Conservation (phyloP, 1,284 basidiomycete species). For the Chalciporus sp. region DNA sequence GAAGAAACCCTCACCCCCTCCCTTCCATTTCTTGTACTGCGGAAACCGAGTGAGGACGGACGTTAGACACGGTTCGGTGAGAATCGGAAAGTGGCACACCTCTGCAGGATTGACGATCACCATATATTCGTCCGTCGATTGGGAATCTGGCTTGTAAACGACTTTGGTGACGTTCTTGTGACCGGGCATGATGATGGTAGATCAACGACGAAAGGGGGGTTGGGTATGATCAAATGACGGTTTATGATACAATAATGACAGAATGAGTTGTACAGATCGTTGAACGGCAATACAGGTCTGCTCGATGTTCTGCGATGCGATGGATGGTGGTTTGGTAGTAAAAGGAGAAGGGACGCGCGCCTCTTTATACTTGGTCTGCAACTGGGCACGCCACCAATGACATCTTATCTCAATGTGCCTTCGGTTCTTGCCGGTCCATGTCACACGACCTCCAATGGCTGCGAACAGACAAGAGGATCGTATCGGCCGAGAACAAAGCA, state of each 20-base stretch:
- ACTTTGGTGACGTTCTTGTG: slow-evolving; percentile 59
- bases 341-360: slow-evolving; percentile 2
- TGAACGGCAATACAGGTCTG: slow-evolving; percentile 5
- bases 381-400: slow-evolving; percentile 34
- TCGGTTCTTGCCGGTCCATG: slow-evolving; percentile 18
- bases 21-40: slow-evolving; percentile 79
- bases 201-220: slow-evolving; percentile 8
- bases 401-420: slow-evolving; percentile 27
- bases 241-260: slow-evolving; percentile 12
- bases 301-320: slow-evolving; percentile 16
- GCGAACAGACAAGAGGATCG: background rate
- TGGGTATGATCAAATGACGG: slow-evolving; percentile 14
- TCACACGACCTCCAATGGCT: slow-evolving; percentile 38
- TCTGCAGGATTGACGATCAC: slow-evolving; percentile 67
- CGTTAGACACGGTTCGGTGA: slow-evolving; percentile 17
- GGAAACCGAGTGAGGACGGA: background rate
- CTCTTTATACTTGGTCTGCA: slow-evolving; percentile 36
- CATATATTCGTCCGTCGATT: slow-evolving; percentile 70
- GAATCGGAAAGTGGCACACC: slow-evolving; percentile 43
- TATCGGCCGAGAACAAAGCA: background rate
- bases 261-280: slow-evolving; percentile 3
- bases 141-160: slow-evolving; percentile 73
- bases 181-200: slow-evolving; percentile 41
- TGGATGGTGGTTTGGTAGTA: slow-evolving; percentile 2
- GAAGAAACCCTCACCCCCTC: slow-evolving; percentile 57